Percentiles rank a stretch among this genome's conserved stretches.
Conservation (phyloP, 306 rosid genomes). For the Spatholobus suberectus region DNA sequence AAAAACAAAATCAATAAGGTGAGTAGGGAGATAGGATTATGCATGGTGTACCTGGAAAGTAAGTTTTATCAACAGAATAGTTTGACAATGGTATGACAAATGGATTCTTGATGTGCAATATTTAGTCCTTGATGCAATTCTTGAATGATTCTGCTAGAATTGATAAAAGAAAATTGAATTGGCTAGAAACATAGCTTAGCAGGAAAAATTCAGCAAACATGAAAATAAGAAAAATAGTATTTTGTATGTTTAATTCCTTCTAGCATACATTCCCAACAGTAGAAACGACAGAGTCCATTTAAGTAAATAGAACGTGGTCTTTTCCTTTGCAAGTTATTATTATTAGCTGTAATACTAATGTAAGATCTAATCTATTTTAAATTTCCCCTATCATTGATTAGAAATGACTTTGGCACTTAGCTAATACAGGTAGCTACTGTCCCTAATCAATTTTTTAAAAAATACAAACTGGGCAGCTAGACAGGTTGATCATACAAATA, state of each 20-base stretch:
- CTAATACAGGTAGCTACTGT: conserved; percentile 1
- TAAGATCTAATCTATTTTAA: not conserved
- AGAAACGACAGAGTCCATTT: not conserved
- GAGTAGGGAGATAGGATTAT: conserved; percentile 3
- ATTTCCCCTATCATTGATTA: not conserved
- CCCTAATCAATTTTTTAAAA: not conserved
- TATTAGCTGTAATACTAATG: not conserved
- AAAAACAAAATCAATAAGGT: conserved; percentile 6
- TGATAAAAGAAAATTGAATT: conserved; percentile 3
- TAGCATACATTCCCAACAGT: not conserved
- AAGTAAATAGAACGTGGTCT: not conserved
- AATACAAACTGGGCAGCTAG: not conserved
- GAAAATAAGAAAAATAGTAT: not conserved
- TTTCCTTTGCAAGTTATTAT: not conserved
- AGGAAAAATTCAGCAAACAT: not conserved
- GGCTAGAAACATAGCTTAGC: conserved; percentile 29
- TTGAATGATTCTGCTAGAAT: conserved; percentile 68
- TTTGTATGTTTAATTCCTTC: not conserved
- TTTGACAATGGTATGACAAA: conserved; percentile 81
- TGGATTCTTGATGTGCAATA: conserved; percentile 95
- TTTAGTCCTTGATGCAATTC: conserved; percentile 82
- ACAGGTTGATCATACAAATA: not conserved
- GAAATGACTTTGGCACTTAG: not conserved
- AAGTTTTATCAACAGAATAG: conserved; percentile 70
- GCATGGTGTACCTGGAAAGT: conserved; percentile 71